phyloP scores from a whole-genome alignment of 139 green algal species.

The Protoeuglena noctilucae region DNA sequence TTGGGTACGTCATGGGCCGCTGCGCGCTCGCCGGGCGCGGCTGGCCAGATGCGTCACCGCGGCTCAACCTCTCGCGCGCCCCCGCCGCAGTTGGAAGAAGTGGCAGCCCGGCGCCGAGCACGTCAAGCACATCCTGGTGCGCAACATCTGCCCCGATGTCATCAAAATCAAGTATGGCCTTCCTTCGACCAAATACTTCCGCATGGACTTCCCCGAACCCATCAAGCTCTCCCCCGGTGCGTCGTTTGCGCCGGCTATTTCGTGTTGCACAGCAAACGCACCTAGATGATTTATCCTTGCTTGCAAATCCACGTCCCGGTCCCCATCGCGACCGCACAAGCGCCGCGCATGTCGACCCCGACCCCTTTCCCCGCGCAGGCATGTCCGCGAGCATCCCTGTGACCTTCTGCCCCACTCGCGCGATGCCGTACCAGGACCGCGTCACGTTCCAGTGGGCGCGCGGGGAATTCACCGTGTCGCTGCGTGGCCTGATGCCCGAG shows the following conservation, averaged over 20 bases:
- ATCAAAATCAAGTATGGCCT: conserved; percentile 6
- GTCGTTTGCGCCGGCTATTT: too few relatives aligned
- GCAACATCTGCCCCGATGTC: conserved; percentile 1
- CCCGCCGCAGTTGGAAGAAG: too few relatives aligned
- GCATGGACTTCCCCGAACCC: conserved; percentile 6
- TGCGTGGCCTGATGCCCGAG: not conserved
- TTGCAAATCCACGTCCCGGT: too few relatives aligned
- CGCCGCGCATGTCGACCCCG: too few relatives aligned
- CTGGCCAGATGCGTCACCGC: too few relatives aligned
- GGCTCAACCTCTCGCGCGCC: too few relatives aligned
- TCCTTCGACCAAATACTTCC: conserved; percentile 3
- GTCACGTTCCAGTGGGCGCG: not conserved
- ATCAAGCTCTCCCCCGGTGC: conserved; percentile 2
- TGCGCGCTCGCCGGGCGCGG: too few relatives aligned
- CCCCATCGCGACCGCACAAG: too few relatives aligned
- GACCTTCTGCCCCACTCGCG: not conserved
- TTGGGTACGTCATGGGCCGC: too few relatives aligned
- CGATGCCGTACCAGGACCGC: conserved; percentile 2
- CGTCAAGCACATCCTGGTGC: not conserved
- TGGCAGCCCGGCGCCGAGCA: conserved; percentile 4
- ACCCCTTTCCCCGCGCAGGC: not conserved
- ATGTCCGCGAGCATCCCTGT: not conserved
- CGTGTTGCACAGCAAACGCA: too few relatives aligned
- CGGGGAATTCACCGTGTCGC: not conserved
- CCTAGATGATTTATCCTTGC: too few relatives aligned